Conservation (phyloP, 1,139 yeast genomes). For the Meyerozyma elateridarum region DNA sequence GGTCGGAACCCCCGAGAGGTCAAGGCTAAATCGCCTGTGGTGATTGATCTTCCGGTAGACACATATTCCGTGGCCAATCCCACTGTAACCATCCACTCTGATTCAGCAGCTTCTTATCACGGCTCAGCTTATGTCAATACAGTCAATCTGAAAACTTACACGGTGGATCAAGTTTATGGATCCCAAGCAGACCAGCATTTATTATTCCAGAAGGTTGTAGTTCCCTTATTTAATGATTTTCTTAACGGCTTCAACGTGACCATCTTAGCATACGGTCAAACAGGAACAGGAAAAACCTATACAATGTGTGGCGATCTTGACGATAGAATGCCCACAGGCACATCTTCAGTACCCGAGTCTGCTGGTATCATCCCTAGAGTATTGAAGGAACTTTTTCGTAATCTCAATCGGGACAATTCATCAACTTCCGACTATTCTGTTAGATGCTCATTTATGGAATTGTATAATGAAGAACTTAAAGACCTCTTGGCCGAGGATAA, state of each 20-base stretch:
- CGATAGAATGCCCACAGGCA: slow-evolving; percentile 15
- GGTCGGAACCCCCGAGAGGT: slow-evolving; percentile 74
- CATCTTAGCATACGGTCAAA: slow-evolving; percentile 75
- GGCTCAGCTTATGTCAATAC: slow-evolving; percentile 8
- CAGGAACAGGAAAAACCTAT: slow-evolving; percentile 74
- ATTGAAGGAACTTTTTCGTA: slow-evolving; percentile 51
- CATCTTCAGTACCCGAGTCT: slow-evolving; percentile 25
- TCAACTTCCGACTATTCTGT: slow-evolving; percentile 48
- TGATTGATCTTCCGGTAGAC: slow-evolving; percentile 57
- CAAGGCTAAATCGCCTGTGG: slow-evolving; percentile 65
- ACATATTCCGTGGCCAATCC: slow-evolving; percentile 34
- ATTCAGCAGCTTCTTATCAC: slow-evolving; percentile 2
- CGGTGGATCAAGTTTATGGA: slow-evolving; percentile 73
- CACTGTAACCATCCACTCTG: slow-evolving; percentile 36
- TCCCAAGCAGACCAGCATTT: slow-evolving; percentile 61
- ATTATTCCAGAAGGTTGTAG: slow-evolving; percentile 58
- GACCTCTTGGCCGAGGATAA: slow-evolving; percentile 49
- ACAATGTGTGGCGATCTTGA: slow-evolving; percentile 64
- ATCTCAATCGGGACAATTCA: slow-evolving; percentile 24
- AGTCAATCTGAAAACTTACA: slow-evolving; percentile 43
- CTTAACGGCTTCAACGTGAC: slow-evolving; percentile 71
- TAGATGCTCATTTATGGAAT: slow-evolving; percentile 60
- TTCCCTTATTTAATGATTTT: slow-evolving; percentile 59
- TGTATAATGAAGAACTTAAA: slow-evolving; percentile 66
- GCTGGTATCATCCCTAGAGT: slow-evolving; percentile 60